These are phyloP conservation scores for Mortierella antarctica DNA, from an alignment of 192 early-diverging fungal genomes.

Conservation along the genomic window DNA sequence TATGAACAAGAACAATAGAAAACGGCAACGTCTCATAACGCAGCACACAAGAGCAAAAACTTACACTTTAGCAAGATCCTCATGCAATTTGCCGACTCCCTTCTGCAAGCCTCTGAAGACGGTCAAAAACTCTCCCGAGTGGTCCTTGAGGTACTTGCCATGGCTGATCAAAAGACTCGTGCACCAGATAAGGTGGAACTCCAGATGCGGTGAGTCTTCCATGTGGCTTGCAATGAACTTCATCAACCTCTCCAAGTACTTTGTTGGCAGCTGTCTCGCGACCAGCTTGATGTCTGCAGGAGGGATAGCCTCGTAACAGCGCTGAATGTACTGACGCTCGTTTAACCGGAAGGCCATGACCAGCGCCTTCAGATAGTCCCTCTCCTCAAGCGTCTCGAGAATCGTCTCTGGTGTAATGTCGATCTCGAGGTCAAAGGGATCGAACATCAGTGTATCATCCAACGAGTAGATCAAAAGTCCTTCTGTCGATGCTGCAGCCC, in stretches of 20 bases:
- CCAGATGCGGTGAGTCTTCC: constrained; percentile 85
- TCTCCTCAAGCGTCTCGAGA: constrained; percentile 73
- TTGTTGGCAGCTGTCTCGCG: constrained; percentile 83
- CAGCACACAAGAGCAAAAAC: constrained; percentile 26
- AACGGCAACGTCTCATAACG: background rate
- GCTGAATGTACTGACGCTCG: constrained; percentile 79
- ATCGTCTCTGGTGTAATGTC: constrained; percentile 94
- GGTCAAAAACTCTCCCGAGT: constrained; percentile 71
- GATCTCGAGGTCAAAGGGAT: constrained; percentile 98
- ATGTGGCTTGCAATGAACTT: constrained; percentile 83
- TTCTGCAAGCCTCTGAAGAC: constrained; percentile 87
- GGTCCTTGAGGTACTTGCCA: constrained; percentile 76
- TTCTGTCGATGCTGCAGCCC: constrained; percentile 96
- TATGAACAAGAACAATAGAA: background rate
- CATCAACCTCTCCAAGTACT: constrained; percentile 88
- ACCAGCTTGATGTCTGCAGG: constrained; percentile 79
- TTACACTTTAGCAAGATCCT: constrained; percentile 71
- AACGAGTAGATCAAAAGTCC: constrained; percentile 96
- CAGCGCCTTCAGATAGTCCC: constrained; percentile 88
- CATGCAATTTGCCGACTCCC: constrained; percentile 62
- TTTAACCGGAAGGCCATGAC: constrained; percentile 96
- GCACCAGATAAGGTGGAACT: constrained; percentile 91
- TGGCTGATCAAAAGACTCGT: constrained; percentile 80
- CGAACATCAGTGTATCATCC: constrained; percentile 93
- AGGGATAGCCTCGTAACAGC: constrained; percentile 86